Percentiles rank a stretch among this genome's conserved stretches.
These are phyloP conservation scores for Pyrenophora seminiperda DNA, from an alignment of 2,329 filamentous ascomycete species.

Conservation along the genomic window DNA sequence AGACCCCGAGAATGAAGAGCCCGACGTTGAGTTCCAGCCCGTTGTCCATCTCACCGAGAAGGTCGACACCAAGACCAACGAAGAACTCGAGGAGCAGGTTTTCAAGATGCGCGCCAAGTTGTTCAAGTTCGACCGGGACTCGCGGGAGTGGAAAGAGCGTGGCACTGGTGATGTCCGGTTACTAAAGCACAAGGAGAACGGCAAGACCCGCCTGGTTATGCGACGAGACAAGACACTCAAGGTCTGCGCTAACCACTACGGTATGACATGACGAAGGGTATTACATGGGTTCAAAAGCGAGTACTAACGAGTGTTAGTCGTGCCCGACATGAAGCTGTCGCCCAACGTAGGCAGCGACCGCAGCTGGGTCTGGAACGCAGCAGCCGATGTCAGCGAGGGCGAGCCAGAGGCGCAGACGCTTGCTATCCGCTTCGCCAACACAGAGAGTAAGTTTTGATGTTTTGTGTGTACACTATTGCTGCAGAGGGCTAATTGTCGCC, in stretches of 20 bases:
- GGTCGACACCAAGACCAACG: slow-evolving; percentile 96
- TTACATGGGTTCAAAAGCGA: slow-evolving; percentile 8
- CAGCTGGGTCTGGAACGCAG: slow-evolving; percentile 99
- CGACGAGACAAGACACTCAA: slow-evolving; percentile 99
- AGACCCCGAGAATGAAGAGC: slow-evolving; percentile 83
- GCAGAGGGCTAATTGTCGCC: slow-evolving; percentile 35
- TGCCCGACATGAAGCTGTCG: slow-evolving; percentile 97
- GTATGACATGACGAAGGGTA: slow-evolving; percentile 66
- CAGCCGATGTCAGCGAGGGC: slow-evolving; percentile 96
- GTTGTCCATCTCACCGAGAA: slow-evolving; percentile 96
- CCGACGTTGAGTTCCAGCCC: slow-evolving; percentile 96
- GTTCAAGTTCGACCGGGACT: slow-evolving; percentile 94
- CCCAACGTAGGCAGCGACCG: slow-evolving; percentile 98
- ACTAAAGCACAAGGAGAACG: slow-evolving; percentile 98
- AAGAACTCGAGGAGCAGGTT: slow-evolving; percentile 93
- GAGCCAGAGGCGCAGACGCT: slow-evolving; percentile 95
- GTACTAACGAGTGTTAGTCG: slow-evolving; percentile 63
- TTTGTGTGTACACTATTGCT: slow-evolving; percentile 29
- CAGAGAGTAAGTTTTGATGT: slow-evolving; percentile 74
- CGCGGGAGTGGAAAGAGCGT: slow-evolving; percentile 98
- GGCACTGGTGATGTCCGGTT: slow-evolving; percentile 95
- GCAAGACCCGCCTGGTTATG: slow-evolving; percentile 98
- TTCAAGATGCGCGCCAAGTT: slow-evolving; percentile 99
- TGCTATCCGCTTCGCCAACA: slow-evolving; percentile 96
- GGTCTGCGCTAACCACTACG: slow-evolving; percentile 99